phyloP scores from a whole-genome alignment of 1,284 basidiomycete genomes.

The Apiotrichum porosum region DNA sequence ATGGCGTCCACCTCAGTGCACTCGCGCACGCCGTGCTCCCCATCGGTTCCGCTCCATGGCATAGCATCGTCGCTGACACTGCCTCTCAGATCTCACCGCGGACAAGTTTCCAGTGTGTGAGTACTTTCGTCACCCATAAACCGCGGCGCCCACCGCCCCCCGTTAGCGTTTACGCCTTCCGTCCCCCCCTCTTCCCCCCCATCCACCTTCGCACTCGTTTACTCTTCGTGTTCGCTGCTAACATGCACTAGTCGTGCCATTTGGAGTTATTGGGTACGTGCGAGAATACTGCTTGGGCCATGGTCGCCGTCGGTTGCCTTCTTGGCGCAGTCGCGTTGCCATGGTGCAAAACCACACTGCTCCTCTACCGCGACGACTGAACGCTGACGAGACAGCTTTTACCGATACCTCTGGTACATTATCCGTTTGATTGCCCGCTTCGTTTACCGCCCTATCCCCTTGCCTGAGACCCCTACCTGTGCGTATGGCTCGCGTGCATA shows the following conservation, averaged over 20 bases:
- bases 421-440: slow-evolving; percentile 71
- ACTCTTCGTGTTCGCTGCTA: no score
- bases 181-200: no score
- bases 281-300: no score
- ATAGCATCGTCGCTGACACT: no score
- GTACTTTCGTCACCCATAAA: no score
- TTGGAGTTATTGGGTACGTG: slow-evolving; percentile 21
- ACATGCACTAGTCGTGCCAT: slow-evolving; percentile 15
- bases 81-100: slow-evolving; percentile 61
- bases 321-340: no score
- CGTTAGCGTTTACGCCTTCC: no score
- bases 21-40: neutral
- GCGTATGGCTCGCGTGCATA: slow-evolving; percentile 32
- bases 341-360: no score
- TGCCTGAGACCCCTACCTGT: slow-evolving; percentile 83
- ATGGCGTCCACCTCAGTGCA: neutral
- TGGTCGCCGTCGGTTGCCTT: no score
- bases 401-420: slow-evolving; percentile 84
- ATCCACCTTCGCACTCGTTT: no score
- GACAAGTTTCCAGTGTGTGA: slow-evolving; percentile 72
- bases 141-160: no score
- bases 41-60: neutral
- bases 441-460: slow-evolving; percentile 75
- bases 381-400: slow-evolving; percentile 46
- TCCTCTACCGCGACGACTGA: slow-evolving; percentile 2